Evolutionary conservation across 306 rosid genomes (phyloP), one percentile per base, ranked within the genome.

Genomic region (Cyclanthera cordifolia): DNA sequence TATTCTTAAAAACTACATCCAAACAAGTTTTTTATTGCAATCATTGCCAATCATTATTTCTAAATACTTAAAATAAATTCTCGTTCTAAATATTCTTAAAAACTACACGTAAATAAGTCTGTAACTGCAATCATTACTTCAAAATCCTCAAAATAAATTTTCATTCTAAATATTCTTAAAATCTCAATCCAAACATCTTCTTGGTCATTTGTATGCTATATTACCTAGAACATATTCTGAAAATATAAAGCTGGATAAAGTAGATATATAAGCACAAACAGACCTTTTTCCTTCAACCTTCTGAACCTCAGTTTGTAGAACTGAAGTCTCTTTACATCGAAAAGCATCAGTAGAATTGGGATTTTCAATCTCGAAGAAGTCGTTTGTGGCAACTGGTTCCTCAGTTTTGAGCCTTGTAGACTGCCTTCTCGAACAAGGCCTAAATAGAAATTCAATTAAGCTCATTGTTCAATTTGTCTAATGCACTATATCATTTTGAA

Each of bases 381-480:
- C 95, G 78, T 82, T 76, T 5, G 81, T 48, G 55, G 77, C 75
- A 55, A 68, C 83, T 46, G 74, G 77, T 74, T 76, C 79, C 64
- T 77, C 87, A 53, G 70, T 50, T 67, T 82, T 79, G 28, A 74
- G 49, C 69, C 75, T 78, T 3, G 75, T 53, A 58, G 88, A 85
- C 54, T 82, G 84, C 83, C 85, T 82, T 75, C 84, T 84, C 54
- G 57, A 73, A 79, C 74, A 52, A 72, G 28, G 54, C 81, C 95
- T 90, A 77, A 3, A 70, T 24, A 63, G 45, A 78, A 69, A 50
- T 27, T 59, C 67, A 78, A 71, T 52, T 69, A 46, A 48, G 55
- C 43, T 66, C 39, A 47, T 45, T 45, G 13, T 46, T 53, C 56
- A 72, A 69, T 39, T 60, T 74, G 51, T 72, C 56, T 17, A 66